Evolutionary conservation across 805 yeast genomes (phyloP), one percentile per base, ranked within the genome.

Genomic region (Diddensiella transvaalensis): DNA sequence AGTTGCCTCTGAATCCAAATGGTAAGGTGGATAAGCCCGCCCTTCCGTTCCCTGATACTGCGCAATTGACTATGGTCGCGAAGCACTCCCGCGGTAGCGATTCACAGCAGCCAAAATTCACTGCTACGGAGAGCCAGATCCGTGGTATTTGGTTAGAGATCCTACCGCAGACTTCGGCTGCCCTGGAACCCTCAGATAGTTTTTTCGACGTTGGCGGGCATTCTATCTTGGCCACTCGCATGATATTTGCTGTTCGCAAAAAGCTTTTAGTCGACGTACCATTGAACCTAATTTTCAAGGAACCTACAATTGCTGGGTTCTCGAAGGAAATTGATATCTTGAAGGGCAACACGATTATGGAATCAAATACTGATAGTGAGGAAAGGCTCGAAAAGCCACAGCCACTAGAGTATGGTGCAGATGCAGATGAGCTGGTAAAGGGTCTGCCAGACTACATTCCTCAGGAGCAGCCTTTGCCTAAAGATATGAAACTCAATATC

Each of bases 171-270:
- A 77, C 80, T 54, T 96, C 97, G 4, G 84, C 91, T 1, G 70
- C 85, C 2, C 76, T 89, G 38, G 74, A 83, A 24, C 83, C 84
- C 29, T 77, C 78, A 2, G 99, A 93, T 65, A 86, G 95, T 1
- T 93, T 93, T 78, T 93, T 93, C 62, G 99, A 93, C 63, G 72
- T 95, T 46, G 99, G 99, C 50, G 99, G 99, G 2, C 99, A 93
- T 68, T 91, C 98, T 1, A 91, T 93, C 60, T 73, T 93, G 54
- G 98, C 98, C 4, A 95, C 99, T 0, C 80, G 95, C 64, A 89
- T 93, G 96, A 91, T 93, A 52, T 93, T 93, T 61, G 90, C 86
- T 57, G 77, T 93, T 58, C 79, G 97, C 65, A 84, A 85, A 70
- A 77, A 76, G 56, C 73, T 90, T 51, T 76, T 79, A 36, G 77